Evolutionary conservation across 345 rosid genomes (phyloP).

Genomic region (Euphorbia lathyris): DNA sequence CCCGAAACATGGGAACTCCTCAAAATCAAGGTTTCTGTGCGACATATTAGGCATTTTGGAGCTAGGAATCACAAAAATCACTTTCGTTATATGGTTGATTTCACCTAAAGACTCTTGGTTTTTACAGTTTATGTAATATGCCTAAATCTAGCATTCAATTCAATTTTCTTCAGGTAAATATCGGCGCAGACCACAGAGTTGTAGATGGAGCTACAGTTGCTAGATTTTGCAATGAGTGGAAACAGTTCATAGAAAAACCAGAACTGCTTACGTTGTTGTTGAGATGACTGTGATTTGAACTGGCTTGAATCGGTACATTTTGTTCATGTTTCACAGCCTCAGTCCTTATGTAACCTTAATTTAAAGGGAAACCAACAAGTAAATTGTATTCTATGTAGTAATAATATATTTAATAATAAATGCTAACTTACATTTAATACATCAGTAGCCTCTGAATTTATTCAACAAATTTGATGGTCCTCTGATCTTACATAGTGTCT

Average conservation of each 20-base stretch:
- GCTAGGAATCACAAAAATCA: neutral
- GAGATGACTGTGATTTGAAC: conserved; percentile 39
- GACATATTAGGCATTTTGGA: neutral
- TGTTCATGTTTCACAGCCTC: neutral
- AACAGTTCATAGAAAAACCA: conserved; percentile 76
- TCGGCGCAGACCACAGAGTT: conserved; percentile 91
- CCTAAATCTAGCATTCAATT: neutral
- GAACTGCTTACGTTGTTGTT: conserved; percentile 71
- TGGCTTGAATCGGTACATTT: neutral
- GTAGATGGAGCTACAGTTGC: conserved; percentile 94
- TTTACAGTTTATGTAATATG: neutral
- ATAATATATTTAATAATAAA: neutral
- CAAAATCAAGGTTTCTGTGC: too few species aligned
- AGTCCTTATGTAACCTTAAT: neutral
- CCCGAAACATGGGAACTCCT: too few species aligned
- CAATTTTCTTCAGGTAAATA: conserved; percentile 49
- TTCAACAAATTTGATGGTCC: too few species aligned
- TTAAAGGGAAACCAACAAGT: neutral
- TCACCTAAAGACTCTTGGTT: neutral
- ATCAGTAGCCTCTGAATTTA: too few species aligned
- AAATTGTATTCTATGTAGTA: neutral
- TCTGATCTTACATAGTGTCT: too few species aligned
- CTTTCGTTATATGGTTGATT: neutral
- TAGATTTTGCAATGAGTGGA: conserved; percentile 84
- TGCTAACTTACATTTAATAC: neutral